These are phyloP conservation scores for Metschnikowia aberdeeniae DNA, from an alignment of 805 yeast species.

Conservation along the genomic window DNA sequence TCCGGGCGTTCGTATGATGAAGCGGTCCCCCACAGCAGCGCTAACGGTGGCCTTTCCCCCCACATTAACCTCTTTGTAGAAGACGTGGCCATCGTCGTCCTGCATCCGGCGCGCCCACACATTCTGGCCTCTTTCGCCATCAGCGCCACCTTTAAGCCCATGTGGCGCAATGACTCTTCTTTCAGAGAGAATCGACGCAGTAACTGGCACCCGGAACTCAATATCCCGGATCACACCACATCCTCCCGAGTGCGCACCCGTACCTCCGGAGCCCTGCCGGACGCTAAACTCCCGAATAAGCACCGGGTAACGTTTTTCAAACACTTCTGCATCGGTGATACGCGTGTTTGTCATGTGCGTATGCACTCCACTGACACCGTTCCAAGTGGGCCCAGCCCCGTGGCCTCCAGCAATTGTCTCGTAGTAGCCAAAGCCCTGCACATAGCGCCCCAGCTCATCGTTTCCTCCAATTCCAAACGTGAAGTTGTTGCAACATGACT, in stretches of 20 bases:
- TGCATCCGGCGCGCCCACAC: constrained; percentile 28
- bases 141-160: constrained; percentile 79
- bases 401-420: constrained; percentile 21
- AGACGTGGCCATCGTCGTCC: constrained; percentile 20
- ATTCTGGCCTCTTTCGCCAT: constrained; percentile 64
- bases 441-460: constrained; percentile 41
- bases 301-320: constrained; percentile 20
- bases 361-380: constrained; percentile 18
- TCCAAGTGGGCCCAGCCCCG: constrained; percentile 21
- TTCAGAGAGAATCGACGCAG: constrained; percentile 61
- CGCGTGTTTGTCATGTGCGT: constrained; percentile 20
- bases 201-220: constrained; percentile 18
- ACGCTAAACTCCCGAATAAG: constrained; percentile 17
- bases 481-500: constrained; percentile 91
- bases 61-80: constrained; percentile 16
- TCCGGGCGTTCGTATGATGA: constrained; percentile 39
- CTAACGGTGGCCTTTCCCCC: constrained; percentile 20
- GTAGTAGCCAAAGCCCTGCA: constrained; percentile 22
- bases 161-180: constrained; percentile 82
- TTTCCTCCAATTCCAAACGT: constrained; percentile 73
- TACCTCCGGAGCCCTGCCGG: constrained; percentile 15
- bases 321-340: constrained; percentile 19
- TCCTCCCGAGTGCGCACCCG: constrained; percentile 16
- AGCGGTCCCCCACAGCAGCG: constrained; percentile 38
- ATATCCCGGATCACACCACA: constrained; percentile 18